Evolutionary conservation across 23 red algal genomes (phyloP).

Genomic region (Gracilaria vermiculophylla): DNA sequence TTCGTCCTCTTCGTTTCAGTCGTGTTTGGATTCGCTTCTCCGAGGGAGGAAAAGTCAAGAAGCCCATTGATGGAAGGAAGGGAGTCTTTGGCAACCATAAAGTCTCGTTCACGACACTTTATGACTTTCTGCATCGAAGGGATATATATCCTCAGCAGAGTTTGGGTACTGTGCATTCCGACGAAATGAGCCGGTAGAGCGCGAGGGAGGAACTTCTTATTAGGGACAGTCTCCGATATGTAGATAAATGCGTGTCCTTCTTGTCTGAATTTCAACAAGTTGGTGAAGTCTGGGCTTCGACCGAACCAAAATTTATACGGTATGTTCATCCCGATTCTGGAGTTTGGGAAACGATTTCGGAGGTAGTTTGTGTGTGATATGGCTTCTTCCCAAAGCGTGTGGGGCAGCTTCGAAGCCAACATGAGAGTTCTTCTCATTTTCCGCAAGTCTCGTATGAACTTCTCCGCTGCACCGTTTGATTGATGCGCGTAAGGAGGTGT

Average conservation of each 20-base stretch:
- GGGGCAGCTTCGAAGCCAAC: not conserved
- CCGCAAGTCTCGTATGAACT: conserved; percentile 5
- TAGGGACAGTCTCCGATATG: not conserved
- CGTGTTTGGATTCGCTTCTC: not conserved
- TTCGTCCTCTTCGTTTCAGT: not conserved
- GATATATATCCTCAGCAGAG: not conserved
- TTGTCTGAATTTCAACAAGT: not conserved
- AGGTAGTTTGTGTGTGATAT: conserved; percentile 25
- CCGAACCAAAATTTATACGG: not conserved
- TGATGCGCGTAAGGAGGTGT: not conserved
- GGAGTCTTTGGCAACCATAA: not conserved
- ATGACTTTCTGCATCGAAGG: not conserved
- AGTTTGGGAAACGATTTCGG: not conserved
- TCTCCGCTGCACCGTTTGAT: conserved; percentile 11
- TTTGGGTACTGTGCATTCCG: not conserved
- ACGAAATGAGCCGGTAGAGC: not conserved
- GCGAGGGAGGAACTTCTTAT: not conserved
- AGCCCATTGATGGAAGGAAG: not conserved
- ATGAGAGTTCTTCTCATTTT: not conserved
- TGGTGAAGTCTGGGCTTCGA: not conserved
- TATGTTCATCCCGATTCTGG: not conserved
- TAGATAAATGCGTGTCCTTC: not conserved
- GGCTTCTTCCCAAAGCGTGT: not conserved
- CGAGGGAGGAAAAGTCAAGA: not conserved
- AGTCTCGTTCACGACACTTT: not conserved